Conservation (phyloP, 768 basidiomycete genomes). For the Daedaleopsis sinensis region DNA sequence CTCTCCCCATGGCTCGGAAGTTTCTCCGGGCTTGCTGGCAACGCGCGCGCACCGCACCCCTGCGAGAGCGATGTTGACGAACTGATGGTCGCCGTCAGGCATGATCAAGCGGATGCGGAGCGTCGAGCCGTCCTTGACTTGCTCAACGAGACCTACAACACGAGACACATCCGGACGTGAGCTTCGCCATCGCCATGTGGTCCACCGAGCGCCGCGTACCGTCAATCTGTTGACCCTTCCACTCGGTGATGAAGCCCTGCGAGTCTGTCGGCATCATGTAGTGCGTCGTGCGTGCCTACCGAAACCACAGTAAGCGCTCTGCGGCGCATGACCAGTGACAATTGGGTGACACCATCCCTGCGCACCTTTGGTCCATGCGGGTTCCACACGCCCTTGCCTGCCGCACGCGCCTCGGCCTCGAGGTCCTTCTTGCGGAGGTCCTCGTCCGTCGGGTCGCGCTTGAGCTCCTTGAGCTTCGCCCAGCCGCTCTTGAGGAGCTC, state of each 20-base stretch:
- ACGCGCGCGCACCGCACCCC: constrained; percentile 78
- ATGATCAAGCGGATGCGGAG: constrained; percentile 86
- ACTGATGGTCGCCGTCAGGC: constrained; percentile 88
- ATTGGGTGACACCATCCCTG: neutral
- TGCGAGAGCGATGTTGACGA: constrained; percentile 83
- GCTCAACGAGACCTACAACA: constrained; percentile 81
- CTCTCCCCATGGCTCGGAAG: constrained; percentile 85
- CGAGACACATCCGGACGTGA: constrained; percentile 3
- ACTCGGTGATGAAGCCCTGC: constrained; percentile 84
- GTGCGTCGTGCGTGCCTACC: constrained; percentile 70
- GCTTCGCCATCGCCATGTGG: neutral
- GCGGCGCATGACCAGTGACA: neutral
- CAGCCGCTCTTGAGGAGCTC: constrained; percentile 90
- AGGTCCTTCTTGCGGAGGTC: constrained; percentile 71
- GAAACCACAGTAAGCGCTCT: constrained; percentile 4
- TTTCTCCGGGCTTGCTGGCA: constrained; percentile 72
- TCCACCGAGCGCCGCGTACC: constrained; percentile 46
- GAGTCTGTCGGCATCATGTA: constrained; percentile 91
- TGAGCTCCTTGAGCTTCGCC: constrained; percentile 89
- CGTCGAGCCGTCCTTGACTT: constrained; percentile 91
- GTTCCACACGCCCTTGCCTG: constrained; percentile 87
- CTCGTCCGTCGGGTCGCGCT: constrained; percentile 81
- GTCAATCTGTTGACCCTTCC: constrained; percentile 91
- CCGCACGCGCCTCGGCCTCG: constrained; percentile 74
- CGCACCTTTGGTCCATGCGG: constrained; percentile 72